Percentiles rank a stretch among this genome's conserved stretches.
Evolutionary conservation across 192 early-diverging fungal genomes (phyloP).

Genomic region (Podila clonocystis): DNA sequence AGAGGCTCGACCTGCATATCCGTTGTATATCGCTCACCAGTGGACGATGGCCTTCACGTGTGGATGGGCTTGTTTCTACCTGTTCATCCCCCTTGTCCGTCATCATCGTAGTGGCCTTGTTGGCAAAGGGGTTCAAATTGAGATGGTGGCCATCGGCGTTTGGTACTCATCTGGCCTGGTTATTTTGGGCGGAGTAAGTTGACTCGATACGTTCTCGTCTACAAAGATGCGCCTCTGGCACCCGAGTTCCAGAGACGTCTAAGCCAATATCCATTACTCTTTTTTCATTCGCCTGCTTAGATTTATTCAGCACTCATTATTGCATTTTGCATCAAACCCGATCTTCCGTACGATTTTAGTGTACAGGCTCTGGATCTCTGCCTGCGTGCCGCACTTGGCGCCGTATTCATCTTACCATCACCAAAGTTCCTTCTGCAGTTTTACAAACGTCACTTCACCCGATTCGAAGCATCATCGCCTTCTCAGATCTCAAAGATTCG

Average conservation of each 20-base stretch:
- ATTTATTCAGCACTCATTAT: constrained; percentile 11
- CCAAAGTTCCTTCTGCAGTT: constrained; percentile 22
- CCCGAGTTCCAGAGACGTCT: background rate
- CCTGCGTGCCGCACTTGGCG: constrained; percentile 18
- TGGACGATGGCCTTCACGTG: constrained; percentile 19
- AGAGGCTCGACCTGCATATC: too few relatives aligned
- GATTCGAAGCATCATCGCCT: background rate
- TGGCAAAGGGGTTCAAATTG: constrained; percentile 26
- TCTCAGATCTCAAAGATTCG: background rate
- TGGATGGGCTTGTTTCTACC: constrained; percentile 22
- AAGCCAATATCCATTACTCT: background rate
- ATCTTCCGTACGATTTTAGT: constrained; percentile 11
- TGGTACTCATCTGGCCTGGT: constrained; percentile 34
- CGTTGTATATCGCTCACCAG: constrained; percentile 22
- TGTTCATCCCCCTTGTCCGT: constrained; percentile 28
- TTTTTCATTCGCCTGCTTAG: background rate
- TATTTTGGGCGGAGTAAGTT: constrained; percentile 24
- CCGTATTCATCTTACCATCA: constrained; percentile 35
- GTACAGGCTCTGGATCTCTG: constrained; percentile 43
- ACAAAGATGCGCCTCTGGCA: too few relatives aligned
- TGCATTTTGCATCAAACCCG: background rate
- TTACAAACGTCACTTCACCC: constrained; percentile 22
- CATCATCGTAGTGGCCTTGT: constrained; percentile 26
- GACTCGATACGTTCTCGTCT: background rate
- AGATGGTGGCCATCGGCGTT: constrained; percentile 40